These are phyloP conservation scores for Ascomycota sp. DNA, from an alignment of 2,329 filamentous ascomycete species.

Conservation along the genomic window DNA sequence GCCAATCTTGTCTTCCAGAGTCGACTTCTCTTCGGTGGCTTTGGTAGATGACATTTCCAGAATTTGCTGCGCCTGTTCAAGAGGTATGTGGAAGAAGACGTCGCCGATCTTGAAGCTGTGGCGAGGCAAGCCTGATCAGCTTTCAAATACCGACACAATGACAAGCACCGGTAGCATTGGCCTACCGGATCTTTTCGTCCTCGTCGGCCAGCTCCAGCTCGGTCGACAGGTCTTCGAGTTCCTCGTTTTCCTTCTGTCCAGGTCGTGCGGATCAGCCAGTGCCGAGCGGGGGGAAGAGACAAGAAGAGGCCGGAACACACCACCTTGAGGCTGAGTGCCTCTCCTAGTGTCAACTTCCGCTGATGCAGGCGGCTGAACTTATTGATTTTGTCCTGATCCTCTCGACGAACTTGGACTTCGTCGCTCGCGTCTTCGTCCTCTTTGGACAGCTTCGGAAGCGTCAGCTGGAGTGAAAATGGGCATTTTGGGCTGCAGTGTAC, in stretches of 20 bases:
- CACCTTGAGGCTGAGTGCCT: constrained; percentile 60
- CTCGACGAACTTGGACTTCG: constrained; percentile 82
- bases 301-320: constrained; percentile 21
- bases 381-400: constrained; percentile 99
- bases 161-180: no score
- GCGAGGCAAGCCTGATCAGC: background rate
- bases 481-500: background rate
- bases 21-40: constrained; percentile 57
- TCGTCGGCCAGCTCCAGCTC: constrained; percentile 92
- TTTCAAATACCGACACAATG: background rate
- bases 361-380: constrained; percentile 88
- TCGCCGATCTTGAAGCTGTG: constrained; percentile 88
- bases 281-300: no score
- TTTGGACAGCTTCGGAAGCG: constrained; percentile 54
- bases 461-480: constrained; percentile 3
- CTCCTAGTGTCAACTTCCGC: constrained; percentile 57
- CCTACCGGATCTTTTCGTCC: constrained; percentile 75
- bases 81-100: constrained; percentile 72
- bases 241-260: constrained; percentile 86
- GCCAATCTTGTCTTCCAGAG: constrained; percentile 56
- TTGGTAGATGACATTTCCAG: constrained; percentile 49
- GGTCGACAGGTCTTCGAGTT: constrained; percentile 76
- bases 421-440: constrained; percentile 74
- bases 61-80: constrained; percentile 73
- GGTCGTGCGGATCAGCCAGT: background rate